Evolutionary conservation across 768 basidiomycete genomes (phyloP), one percentile per base, ranked within the genome.

Genomic region (Tulasnella sp.): DNA sequence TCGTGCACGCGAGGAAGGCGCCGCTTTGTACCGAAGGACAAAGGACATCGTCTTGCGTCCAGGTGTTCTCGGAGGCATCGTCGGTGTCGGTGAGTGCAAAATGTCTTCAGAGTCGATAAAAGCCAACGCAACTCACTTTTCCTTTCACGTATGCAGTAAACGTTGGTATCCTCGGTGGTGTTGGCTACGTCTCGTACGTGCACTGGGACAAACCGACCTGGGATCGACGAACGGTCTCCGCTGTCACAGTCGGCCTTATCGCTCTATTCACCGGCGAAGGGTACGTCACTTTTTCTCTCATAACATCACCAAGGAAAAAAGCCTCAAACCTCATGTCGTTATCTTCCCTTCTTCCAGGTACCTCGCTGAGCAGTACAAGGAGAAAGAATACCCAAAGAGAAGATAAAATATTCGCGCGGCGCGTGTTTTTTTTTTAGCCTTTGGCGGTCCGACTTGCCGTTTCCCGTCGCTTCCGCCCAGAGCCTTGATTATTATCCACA

Each of bases 241-340:
- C 90, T 4, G 86, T 93, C 31, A 87, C 90, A 9, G 88, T 89
- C 50, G 92, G 92, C 6, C 84, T 95, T 12, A 81, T 93, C 42
- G 86, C 90, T 3, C 86, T 96, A 20, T 91, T 90, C 86, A 89
- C 90, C 28, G 89, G 90, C 48, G 93, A 95, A 87, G 91, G 92
- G 91, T 94, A 84, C 85, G 90, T 86, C 0, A 72, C 60, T 31
- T n/a, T 48, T 44, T 58, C 24, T 34, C 22, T 24, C 76, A 24
- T 54, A 54, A 54, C 12, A 54, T 54, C 24, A 24, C 22, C 4
- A 16, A 46, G 0, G 20, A 50, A 31, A n/a, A 28, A 22, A 18
- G 34, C 46, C 50, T 31, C 16, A 60, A 44, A 37, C 24, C 40
- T 48, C 58, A 80, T 64, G 34, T 76, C 72, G 22, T 75, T 24